Percentiles rank a stretch among this genome's conserved stretches.
phyloP scores from a whole-genome alignment of 345 rosid species.

The Gynandropsis gynandra region DNA sequence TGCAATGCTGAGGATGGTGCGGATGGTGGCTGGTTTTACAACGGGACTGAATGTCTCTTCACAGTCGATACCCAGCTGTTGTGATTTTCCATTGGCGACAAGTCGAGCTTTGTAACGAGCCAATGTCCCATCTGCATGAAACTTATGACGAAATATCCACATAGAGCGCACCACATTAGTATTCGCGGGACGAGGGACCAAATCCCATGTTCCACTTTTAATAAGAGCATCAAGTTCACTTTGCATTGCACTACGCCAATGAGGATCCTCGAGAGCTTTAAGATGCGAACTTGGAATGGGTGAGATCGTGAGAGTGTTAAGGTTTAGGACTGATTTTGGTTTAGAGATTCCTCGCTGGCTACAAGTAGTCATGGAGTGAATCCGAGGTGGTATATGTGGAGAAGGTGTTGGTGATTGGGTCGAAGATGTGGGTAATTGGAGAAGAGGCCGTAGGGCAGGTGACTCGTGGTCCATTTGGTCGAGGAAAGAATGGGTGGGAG shows the following conservation, averaged over 20 bases:
- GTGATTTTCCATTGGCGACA: too few relatives aligned
- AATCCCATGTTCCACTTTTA: not conserved
- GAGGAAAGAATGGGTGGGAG: too few relatives aligned
- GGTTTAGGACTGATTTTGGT: fast-evolving
- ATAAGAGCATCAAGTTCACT: not conserved
- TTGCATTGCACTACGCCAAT: too few relatives aligned
- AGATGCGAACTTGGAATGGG: not conserved
- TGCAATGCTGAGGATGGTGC: too few relatives aligned
- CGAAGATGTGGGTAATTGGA: not conserved
- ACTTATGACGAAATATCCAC: slow-evolving; percentile 5
- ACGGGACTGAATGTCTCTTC: too few relatives aligned
- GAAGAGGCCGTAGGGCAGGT: not conserved
- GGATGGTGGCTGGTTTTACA: too few relatives aligned
- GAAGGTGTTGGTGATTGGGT: not conserved
- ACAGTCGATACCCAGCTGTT: too few relatives aligned
- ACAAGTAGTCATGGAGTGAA: not conserved
- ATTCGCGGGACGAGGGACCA: not conserved
- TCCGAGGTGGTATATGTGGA: too few relatives aligned
- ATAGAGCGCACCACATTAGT: not conserved
- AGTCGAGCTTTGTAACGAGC: not conserved
- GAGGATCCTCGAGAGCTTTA: not conserved
- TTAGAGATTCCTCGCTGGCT: not conserved
- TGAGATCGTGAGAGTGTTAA: not conserved
- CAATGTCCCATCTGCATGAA: not conserved
- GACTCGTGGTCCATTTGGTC: too few relatives aligned